phyloP scores from a whole-genome alignment of 805 yeast species.

The Wickerhamomyces rabaulensis region DNA sequence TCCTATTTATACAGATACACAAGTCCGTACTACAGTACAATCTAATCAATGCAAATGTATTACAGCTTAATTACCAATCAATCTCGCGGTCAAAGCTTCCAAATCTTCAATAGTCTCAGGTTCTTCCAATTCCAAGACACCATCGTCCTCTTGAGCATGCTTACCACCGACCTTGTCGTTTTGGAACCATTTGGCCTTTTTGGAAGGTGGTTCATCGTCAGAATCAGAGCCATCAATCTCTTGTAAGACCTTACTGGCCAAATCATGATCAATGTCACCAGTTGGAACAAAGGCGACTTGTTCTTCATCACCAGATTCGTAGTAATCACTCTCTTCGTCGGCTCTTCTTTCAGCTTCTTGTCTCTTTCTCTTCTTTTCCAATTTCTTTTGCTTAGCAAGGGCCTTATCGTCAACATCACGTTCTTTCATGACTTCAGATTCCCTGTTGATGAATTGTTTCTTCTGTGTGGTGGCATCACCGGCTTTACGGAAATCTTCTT shows the following conservation, averaged over 20 bases:
- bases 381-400: constrained; percentile 68
- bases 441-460: constrained; percentile 58
- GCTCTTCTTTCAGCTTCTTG: constrained; percentile 66
- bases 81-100: constrained; percentile 72
- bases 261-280: constrained; percentile 35
- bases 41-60: not conserved
- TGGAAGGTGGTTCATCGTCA: constrained; percentile 24
- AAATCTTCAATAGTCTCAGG: constrained; percentile 92
- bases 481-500: constrained; percentile 70
- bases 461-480: constrained; percentile 71
- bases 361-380: constrained; percentile 85
- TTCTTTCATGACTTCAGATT: constrained; percentile 58
- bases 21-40: no score
- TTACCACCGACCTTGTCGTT: constrained; percentile 28
- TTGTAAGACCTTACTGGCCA: constrained; percentile 28
- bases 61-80: constrained; percentile 20
- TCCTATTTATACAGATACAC: no score
- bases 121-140: constrained; percentile 69
- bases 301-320: constrained; percentile 18
- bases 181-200: constrained; percentile 34
- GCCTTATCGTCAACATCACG: constrained; percentile 78
- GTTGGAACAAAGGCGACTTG: constrained; percentile 19
- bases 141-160: constrained; percentile 23
- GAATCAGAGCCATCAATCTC: constrained; percentile 19
- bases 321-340: constrained; percentile 10